Base-by-base conservation (phyloP, 1,284 basidiomycete genomes). In the Puccinia triticina region DNA sequence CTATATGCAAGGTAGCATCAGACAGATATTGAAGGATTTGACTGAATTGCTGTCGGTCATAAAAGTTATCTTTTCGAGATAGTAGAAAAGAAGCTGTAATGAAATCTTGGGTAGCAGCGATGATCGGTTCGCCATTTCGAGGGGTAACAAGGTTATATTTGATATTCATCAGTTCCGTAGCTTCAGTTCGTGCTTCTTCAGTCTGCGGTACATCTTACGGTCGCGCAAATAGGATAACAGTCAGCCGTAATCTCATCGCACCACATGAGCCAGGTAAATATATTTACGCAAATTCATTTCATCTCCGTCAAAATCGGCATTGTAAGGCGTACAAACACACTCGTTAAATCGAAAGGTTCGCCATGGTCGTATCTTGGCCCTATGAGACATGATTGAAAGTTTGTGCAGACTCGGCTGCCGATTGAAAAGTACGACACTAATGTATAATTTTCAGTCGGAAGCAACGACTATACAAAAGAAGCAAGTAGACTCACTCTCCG, bases 221-320 rank as follows among this genome's bases (percentile, higher is more conserved):
- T 78, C 86, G 85, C 83, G 86, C 86, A 86, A 85, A 12, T 11
- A 67, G 29, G 55, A 40, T 16, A 11, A 71, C n/a, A 83, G 84
- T 87, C 86, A 34, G 86, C 85, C 73, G 86, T 86, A 21, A 85
- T 43, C 43, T 40, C 2, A 2, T 59, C 23, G 73, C 16, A 32
- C 21, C 10, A 40, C 85, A 43, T 86, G 86, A 57, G 85, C 84
- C 11, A 85, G 86, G 29, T 86, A 21, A 32, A 34, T 14, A 61
- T 46, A 43, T 61, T 76, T 77, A 82, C 81, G 96, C 86, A 99
- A 90, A 88, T 99, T 99, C 97, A 99, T 99, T 88, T 99, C 97
- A 87, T 99, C 97, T 84, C 97, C 97, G 87, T 99, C 97, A 86
- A 99, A 99, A 89, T 99, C 97, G 79, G 97, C 97, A 86, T 98